Evolutionary conservation across 148 eudicot species (phyloP).

Genomic region (Chenopodium album): DNA sequence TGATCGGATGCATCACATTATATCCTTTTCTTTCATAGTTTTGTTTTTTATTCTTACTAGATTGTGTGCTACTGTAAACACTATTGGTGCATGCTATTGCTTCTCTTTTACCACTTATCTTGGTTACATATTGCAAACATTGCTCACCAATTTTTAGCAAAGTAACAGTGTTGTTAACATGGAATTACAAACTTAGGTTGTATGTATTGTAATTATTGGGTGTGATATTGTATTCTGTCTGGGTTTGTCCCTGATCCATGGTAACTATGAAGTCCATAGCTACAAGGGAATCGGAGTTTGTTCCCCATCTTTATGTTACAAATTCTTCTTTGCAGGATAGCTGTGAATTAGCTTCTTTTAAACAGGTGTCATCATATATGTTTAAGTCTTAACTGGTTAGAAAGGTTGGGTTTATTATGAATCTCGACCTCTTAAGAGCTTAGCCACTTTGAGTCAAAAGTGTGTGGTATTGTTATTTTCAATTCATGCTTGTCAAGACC

Average conservation of each 20-base stretch:
- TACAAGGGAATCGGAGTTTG: background rate
- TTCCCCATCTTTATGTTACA: background rate
- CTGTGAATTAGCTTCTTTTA: background rate
- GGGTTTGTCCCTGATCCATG: background rate
- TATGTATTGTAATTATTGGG: background rate
- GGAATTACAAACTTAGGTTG: background rate
- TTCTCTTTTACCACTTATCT: background rate
- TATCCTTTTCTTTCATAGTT: constrained; percentile 59
- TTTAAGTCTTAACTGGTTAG: background rate
- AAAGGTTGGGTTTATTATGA: background rate
- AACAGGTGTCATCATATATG: background rate
- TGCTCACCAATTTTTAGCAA: background rate
- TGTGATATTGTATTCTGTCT: background rate
- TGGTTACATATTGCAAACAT: background rate
- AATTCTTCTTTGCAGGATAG: background rate
- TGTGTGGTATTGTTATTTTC: too few relatives aligned
- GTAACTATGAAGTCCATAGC: background rate
- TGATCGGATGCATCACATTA: constrained; percentile 72
- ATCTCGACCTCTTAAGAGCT: background rate
- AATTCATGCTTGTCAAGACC: too few relatives aligned
- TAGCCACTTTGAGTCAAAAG: too few relatives aligned
- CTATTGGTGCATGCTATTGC: background rate
- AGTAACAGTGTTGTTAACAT: background rate
- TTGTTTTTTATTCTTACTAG: background rate
- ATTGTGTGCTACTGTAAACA: background rate